These are phyloP conservation scores for Alternaria arborescens DNA, from an alignment of 2,329 filamentous ascomycete species.

Conservation along the genomic window DNA sequence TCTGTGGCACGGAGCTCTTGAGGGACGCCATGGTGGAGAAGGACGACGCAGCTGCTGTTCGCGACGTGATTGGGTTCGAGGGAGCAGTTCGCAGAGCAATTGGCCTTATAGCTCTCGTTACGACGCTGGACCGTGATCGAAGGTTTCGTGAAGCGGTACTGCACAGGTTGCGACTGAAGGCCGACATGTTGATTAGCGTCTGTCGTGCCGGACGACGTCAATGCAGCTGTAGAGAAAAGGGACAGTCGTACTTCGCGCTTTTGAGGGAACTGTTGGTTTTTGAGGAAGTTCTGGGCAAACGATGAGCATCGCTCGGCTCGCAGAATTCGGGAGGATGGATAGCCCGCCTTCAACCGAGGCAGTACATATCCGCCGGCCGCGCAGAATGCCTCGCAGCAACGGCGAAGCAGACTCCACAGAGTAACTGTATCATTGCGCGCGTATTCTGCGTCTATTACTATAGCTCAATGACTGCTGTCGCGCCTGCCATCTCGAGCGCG, in stretches of 20 bases:
- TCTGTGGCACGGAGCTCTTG: slow-evolving; percentile 45
- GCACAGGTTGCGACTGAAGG: slow-evolving; percentile 54
- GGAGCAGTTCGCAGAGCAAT: slow-evolving; percentile 43
- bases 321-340: slow-evolving; percentile 34
- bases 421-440: neutral
- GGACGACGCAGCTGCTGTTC: slow-evolving; percentile 35
- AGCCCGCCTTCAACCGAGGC: slow-evolving; percentile 47
- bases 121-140: slow-evolving; percentile 45
- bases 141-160: slow-evolving; percentile 50
- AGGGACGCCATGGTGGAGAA: slow-evolving; percentile 52
- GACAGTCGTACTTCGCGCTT: slow-evolving; percentile 47
- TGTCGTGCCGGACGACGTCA: slow-evolving; percentile 42
- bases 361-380: slow-evolving; percentile 12
- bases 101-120: slow-evolving; percentile 49
- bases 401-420: neutral
- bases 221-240: slow-evolving; percentile 41
- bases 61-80: slow-evolving; percentile 33
- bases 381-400: neutral
- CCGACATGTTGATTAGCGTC: slow-evolving; percentile 53
- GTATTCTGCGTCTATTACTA: neutral
- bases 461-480: neutral
- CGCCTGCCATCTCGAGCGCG: neutral
- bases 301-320: slow-evolving; percentile 35
- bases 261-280: slow-evolving; percentile 30
- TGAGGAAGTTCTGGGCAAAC: slow-evolving; percentile 31